Percentiles rank a stretch among this genome's conserved stretches.
phyloP scores from a whole-genome alignment of 805 yeast species.

The Candida awuae region DNA sequence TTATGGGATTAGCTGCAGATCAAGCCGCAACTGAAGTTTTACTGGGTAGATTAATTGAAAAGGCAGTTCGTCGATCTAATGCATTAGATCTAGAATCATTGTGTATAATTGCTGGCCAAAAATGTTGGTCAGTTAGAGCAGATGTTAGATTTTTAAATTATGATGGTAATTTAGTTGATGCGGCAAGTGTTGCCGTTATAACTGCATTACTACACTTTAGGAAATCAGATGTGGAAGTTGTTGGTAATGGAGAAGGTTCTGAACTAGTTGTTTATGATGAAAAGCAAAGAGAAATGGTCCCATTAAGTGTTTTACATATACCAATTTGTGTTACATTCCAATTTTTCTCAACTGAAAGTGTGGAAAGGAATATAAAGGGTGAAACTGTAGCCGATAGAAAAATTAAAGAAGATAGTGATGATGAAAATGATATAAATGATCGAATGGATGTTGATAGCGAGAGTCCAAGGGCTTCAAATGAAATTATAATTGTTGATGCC shows the following conservation, averaged over 20 bases:
- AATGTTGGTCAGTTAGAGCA: slow-evolving; percentile 87
- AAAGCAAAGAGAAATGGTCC: slow-evolving; percentile 80
- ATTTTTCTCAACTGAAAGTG: slow-evolving; percentile 63
- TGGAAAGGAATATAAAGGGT: slow-evolving; percentile 66
- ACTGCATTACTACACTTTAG: slow-evolving; percentile 75
- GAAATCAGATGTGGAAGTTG: slow-evolving; percentile 74
- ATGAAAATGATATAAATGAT: slow-evolving; percentile 2
- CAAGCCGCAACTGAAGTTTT: slow-evolving; percentile 75
- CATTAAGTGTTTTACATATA: slow-evolving; percentile 75
- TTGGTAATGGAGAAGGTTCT: slow-evolving; percentile 35
- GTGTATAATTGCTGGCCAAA: slow-evolving; percentile 83
- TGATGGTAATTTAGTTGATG: slow-evolving; percentile 91
- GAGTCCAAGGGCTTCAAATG: slow-evolving; percentile 18
- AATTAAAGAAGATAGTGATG: slow-evolving; percentile 8
- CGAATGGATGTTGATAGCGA: slow-evolving; percentile 5
- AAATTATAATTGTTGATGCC: slow-evolving; percentile 62
- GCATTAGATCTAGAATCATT: slow-evolving; percentile 86
- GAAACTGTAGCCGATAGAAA: slow-evolving; percentile 2
- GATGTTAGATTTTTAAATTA: slow-evolving; percentile 83
- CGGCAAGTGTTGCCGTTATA: slow-evolving; percentile 84
- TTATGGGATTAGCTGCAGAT: slow-evolving; percentile 13
- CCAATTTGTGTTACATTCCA: slow-evolving; percentile 87
- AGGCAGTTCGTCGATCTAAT: slow-evolving; percentile 82
- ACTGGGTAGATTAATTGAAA: slow-evolving; percentile 77
- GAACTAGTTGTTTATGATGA: slow-evolving; percentile 59